These are phyloP conservation scores for Betula pendula DNA, from an alignment of 306 rosid species.

Conservation along the genomic window DNA sequence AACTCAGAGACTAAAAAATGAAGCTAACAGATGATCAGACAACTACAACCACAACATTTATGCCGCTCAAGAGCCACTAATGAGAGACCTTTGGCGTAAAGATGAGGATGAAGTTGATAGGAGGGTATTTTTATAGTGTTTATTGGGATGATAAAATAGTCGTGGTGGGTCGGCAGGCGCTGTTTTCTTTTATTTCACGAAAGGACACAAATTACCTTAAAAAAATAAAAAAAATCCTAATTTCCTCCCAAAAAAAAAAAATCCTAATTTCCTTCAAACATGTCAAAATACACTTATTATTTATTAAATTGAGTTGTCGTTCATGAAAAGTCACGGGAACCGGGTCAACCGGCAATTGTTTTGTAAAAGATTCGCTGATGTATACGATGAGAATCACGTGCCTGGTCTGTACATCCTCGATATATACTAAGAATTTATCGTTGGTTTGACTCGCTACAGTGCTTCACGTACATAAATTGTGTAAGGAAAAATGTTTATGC, in stretches of 20 bases:
- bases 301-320: no score
- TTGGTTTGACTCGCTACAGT: not conserved
- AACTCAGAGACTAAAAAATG: not conserved
- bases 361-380: constrained; percentile 43
- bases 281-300: no score
- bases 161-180: constrained; percentile 29
- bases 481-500: no score
- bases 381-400: constrained; percentile 38
- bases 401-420: constrained; percentile 18
- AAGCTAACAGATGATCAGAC: not conserved
- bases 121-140: constrained; percentile 22
- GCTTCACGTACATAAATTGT: no score
- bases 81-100: not conserved
- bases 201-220: no score
- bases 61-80: not conserved
- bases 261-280: no score
- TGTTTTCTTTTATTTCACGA: constrained; percentile 28
- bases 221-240: no score
- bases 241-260: no score
- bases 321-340: constrained; percentile 42
- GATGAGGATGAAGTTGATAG: not conserved
- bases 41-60: not conserved
- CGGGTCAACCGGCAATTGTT: constrained; percentile 38
- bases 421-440: not conserved
- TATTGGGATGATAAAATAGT: constrained; percentile 6